Evolutionary conservation across 257 asterid genomes (phyloP), one percentile per base, ranked within the genome.

Genomic region (Verbascum thapsus): DNA sequence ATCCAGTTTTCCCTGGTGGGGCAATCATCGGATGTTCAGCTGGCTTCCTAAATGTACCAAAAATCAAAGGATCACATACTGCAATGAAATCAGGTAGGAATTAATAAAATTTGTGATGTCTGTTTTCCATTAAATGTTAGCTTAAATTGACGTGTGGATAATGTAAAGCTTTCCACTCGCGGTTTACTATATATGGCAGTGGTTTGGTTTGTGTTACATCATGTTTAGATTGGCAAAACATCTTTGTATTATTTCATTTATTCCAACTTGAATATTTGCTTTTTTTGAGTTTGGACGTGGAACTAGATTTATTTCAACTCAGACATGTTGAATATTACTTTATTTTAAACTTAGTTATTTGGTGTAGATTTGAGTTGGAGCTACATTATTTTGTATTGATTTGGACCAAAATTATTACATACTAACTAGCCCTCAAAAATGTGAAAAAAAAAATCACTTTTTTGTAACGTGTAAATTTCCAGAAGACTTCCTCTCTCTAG

Each of bases 81-180:
- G 99, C 99, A 37, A 94, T 94, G 94, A 94, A 94, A 80, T 94
- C 99, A 78, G 99, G 99, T 91, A n/a, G n/a, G n/a, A n/a, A n/a
- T n/a, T n/a, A n/a, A n/a, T n/a, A n/a, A n/a, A n/a, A n/a, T n/a
- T n/a, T n/a, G n/a, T n/a, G n/a, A n/a, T n/a, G n/a, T n/a, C n/a
- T 26, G 8, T 56, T 45, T 52, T 32, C 34, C 4, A 6, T 66
- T 63, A 13, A 10, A 23, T 41, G 38, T 40, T 53, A 55, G 59
- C 64, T 58, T 42, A 35, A 37, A 30, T 63, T 65, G 19, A 5
- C 22, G 32, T 10, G 22, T 58, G 20, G 12, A 53, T 41, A n/a
- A 32, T 53, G 63, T 10, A 66, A 52, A 41, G 35, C 52, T 64
- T 64, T 35, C 44, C 54, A 41, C 41, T 26, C 32, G 5, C 32